Conservation (phyloP, 768 basidiomycete genomes). For the Lactifluus piperatus region DNA sequence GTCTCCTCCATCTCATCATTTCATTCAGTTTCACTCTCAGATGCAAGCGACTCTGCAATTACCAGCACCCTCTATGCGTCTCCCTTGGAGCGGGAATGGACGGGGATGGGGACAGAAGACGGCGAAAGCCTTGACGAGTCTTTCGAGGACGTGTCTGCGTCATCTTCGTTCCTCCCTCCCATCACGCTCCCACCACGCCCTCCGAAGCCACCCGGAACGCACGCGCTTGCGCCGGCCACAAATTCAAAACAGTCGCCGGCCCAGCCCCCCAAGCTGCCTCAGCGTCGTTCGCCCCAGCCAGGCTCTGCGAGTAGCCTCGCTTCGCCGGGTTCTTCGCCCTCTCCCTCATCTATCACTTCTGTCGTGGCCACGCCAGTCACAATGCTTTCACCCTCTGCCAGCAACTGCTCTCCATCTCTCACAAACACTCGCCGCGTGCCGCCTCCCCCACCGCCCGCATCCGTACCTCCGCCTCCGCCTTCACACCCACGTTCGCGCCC, state of each 20-base stretch:
- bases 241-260: not conserved
- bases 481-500: constrained; percentile 13
- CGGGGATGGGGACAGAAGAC: constrained; percentile 35
- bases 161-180: constrained; percentile 33
- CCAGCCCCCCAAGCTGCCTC: constrained; percentile 17
- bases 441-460: not conserved
- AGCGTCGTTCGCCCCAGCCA: constrained; percentile 2
- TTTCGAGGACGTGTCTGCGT: constrained; percentile 54
- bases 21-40: constrained; percentile 69
- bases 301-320: constrained; percentile 4
- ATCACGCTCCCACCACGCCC: constrained; percentile 23
- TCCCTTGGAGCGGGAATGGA: constrained; percentile 34
- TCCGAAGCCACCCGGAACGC: constrained; percentile 25
- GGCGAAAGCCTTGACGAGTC: constrained; percentile 52
- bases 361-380: constrained; percentile 26
- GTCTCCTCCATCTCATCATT: constrained; percentile 70
- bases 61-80: constrained; percentile 25
- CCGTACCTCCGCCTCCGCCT: not conserved
- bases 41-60: constrained; percentile 28
- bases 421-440: constrained; percentile 6
- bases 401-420: not conserved
- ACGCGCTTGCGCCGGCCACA: not conserved
- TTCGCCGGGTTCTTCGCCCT: constrained; percentile 11
- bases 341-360: constrained; percentile 34
- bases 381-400: not conserved